Base-by-base conservation (phyloP, 345 rosid species). In the Citropsis articulata region DNA sequence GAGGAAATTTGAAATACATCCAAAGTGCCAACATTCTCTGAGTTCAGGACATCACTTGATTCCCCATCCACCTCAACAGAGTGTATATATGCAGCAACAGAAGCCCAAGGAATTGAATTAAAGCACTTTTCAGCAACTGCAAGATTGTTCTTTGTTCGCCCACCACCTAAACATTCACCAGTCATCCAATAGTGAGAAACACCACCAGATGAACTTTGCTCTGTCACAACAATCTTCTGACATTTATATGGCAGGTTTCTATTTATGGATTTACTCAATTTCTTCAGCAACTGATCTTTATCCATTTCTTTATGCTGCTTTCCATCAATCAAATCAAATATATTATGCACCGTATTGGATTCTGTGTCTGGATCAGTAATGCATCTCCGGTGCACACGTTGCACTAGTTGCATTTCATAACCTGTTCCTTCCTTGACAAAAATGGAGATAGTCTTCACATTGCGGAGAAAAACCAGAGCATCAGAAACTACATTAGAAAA, bases 21-120 rank as follows among this genome's bases (percentile, higher is more conserved):
- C 65, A 86, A 81, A 70, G 66, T 45, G 78, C 80, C 76, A 56
- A 72, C 69, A 65, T 42, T 77, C 62, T 82, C 87, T 25, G 16
- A 62, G 78, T 75, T 77, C 61, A 75, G 77, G 79, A 55, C 75
- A 73, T 71, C 84, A 80, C 69, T 65, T 42, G 35, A 79, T 73
- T 80, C 86, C 28, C 79, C 84, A 66, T 79, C 83, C 76, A 72
- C 84, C 81, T 85, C 82, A 57, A 87, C 90, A 85, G 97, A 88
- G 66, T 89, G 87, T 81, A 95, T 78, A 87, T 86, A 87, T 71
- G 94, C 98, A 81, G 98, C 97, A 82, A 95, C 94, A 83, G 97
- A 88, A 76, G 98, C 97, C 98, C 97, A 95, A 30, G 98, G 98
- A 76, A 95, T 84, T 81, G 91, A 89, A 82, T 88, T 88, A 87